These are phyloP conservation scores for Ophiosphaerella korrae DNA, from an alignment of 2,329 filamentous ascomycete genomes.

Conservation along the genomic window DNA sequence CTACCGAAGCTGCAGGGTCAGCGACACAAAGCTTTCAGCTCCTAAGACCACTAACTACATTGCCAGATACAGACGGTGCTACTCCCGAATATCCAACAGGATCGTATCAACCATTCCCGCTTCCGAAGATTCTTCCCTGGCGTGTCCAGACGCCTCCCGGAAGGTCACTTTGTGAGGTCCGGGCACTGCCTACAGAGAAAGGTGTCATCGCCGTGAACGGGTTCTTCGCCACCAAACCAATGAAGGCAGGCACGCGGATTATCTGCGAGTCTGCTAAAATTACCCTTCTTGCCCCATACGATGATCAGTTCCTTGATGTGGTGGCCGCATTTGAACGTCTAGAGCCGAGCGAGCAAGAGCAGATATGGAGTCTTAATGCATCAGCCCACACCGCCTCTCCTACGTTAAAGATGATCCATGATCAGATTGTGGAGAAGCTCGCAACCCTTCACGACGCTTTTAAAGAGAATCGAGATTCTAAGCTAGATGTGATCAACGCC, in stretches of 20 bases:
- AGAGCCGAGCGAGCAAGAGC: slow-evolving; percentile 1
- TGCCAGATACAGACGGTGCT: no score
- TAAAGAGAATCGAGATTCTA: no score
- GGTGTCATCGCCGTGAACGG: neutral
- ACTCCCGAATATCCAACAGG: no score
- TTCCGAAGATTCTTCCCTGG: no score
- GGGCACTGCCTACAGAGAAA: neutral
- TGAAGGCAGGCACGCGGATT: slow-evolving; percentile 18
- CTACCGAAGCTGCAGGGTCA: neutral
- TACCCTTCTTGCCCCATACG: slow-evolving; percentile 1
- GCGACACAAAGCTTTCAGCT: no score
- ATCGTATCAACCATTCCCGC: no score
- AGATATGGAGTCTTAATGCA: slow-evolving; percentile 7
- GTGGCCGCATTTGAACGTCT: slow-evolving; percentile 9
- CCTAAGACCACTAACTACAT: no score
- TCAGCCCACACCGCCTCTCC: slow-evolving; percentile 2
- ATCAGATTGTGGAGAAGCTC: neutral
- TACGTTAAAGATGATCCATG: slow-evolving; percentile 1
- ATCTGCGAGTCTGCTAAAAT: slow-evolving; percentile 18
- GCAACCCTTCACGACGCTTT: no score
- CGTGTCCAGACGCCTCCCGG: slow-evolving; percentile 1
- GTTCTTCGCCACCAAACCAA: slow-evolving; percentile 14
- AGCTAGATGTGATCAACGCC: no score
- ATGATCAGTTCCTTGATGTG: slow-evolving; percentile 1
- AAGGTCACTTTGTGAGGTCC: neutral